A percentile compares a stretch with the other conserved stretches of the same genome.
Conservation (phyloP, 164 flowering plant species). For the Taxillus chinensis region DNA sequence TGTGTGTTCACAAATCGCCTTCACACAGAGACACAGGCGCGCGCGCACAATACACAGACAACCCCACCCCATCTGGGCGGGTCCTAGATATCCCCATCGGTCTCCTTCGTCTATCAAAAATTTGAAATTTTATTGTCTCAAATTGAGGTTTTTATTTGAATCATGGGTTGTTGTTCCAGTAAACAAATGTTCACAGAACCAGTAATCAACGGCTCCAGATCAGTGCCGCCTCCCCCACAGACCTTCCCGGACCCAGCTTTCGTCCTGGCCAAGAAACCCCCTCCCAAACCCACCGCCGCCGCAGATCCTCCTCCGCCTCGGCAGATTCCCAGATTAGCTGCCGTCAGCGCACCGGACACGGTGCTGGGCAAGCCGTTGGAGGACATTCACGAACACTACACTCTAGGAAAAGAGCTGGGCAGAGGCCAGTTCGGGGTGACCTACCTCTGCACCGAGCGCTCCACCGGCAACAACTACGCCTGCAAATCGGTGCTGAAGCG, state of each 20-base stretch:
- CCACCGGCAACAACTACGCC: slow-evolving; percentile 50
- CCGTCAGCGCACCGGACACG: slow-evolving; percentile 17
- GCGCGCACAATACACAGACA: too few relatives aligned
- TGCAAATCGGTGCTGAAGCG: slow-evolving; percentile 71
- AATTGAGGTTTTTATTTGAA: background rate
- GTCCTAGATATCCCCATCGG: too few relatives aligned
- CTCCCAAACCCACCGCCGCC: slow-evolving; percentile 13
- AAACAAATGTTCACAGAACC: slow-evolving; percentile 14
- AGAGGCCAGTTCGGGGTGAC: slow-evolving; percentile 74
- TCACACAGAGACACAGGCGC: too few relatives aligned
- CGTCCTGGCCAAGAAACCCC: slow-evolving; percentile 10
- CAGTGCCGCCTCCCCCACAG: slow-evolving; percentile 6
- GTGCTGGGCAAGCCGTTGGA: slow-evolving; percentile 54
- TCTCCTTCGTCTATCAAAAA: background rate
- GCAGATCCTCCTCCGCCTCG: background rate
- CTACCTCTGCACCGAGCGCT: slow-evolving; percentile 52
- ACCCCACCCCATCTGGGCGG: too few relatives aligned
- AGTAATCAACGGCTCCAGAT: slow-evolving; percentile 15
- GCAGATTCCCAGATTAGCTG: background rate
- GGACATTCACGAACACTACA: slow-evolving; percentile 36
- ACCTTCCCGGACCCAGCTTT: background rate
- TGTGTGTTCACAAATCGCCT: background rate
- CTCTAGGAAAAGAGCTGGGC: slow-evolving; percentile 64
- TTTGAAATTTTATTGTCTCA: background rate
- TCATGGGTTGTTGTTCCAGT: slow-evolving; percentile 48